Base-by-base conservation (phyloP, 257 asterid species). In the Solanum ossicruentum region DNA sequence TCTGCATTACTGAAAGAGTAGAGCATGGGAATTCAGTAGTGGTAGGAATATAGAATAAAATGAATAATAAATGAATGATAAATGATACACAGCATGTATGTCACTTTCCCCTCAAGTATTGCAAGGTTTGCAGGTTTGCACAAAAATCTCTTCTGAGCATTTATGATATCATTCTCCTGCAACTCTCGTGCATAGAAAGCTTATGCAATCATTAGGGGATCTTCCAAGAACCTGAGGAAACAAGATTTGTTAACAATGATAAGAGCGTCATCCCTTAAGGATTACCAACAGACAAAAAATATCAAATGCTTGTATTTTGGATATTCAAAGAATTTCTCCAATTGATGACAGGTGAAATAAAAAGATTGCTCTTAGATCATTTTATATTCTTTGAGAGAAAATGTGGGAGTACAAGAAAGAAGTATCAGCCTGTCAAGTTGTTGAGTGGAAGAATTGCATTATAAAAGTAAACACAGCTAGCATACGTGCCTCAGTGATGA, bases 21-120 rank as follows among this genome's bases (percentile, higher is more conserved):
- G 3, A 81, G 69, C 21, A 65, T 56, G 39, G 72, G 39, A 1
- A 47, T 58, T 70, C 65, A 54, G 58, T 49, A 9, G 66, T 80
- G 56, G 72, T 43, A 39, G 28, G 57, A 60, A 58, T 81, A 43
- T 57, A 81, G 26, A 4, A 81, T 57, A 60, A 60, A 39, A 72
- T 17, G 78, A 54, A 85, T 82, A 15, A 83, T 58, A 73, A 61
- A 83, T 65, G 75, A 60, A 51, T 77, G 67, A 55, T 36, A 72
- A 77, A 58, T 56, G 21, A 55, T 67, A 39, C 97, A 47, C 3
- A 86, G 92, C 98, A 85, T 28, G 97, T 88, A 86, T 71, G 97
- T 81, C 97, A 89, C 90, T 91, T 93, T 96, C 87, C 99, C 97
- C 89, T 93, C 95, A 60, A 92, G 69, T 83, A 96, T 88, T 85